These are phyloP conservation scores for Venustampulla echinocandica DNA, from an alignment of 495 filamentous ascomycete genomes.

Conservation along the genomic window DNA sequence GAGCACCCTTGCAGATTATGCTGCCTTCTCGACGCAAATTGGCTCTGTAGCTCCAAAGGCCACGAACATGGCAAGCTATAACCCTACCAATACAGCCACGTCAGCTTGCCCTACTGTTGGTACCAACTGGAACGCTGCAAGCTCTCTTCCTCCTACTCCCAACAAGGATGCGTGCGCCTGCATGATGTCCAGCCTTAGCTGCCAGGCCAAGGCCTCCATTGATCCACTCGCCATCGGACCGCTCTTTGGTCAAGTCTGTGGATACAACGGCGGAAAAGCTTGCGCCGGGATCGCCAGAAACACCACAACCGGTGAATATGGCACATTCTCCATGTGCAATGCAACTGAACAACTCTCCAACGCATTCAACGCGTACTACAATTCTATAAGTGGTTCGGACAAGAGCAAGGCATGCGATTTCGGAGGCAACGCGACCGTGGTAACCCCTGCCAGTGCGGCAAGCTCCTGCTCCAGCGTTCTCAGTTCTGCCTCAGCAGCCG, in stretches of 20 bases:
- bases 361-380: slow-evolving; percentile 59
- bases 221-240: slow-evolving; percentile 34
- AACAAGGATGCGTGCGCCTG: slow-evolving; percentile 56
- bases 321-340: slow-evolving; percentile 67
- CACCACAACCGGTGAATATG: slow-evolving; percentile 53
- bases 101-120: slow-evolving; percentile 52
- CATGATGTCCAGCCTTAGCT: slow-evolving; percentile 52
- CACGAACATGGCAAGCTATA: slow-evolving; percentile 49
- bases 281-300: slow-evolving; percentile 53
- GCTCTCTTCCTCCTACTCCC: slow-evolving; percentile 57
- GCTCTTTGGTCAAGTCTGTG: slow-evolving; percentile 55
- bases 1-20: slow-evolving; percentile 52
- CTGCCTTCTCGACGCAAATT: slow-evolving; percentile 52
- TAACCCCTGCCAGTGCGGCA: slow-evolving; percentile 29
- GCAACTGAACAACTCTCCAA: slow-evolving; percentile 54
- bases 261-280: slow-evolving; percentile 27
- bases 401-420: slow-evolving; percentile 53
- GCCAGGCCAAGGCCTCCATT: slow-evolving; percentile 41
- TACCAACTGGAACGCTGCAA: slow-evolving; percentile 46
- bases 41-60: slow-evolving; percentile 44
- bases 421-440: slow-evolving; percentile 40
- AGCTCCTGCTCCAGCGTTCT: slow-evolving; percentile 45
- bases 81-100: slow-evolving; percentile 56
- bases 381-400: slow-evolving; percentile 30
- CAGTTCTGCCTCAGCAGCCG: slow-evolving; percentile 53